Conservation (phyloP, 2,329 filamentous ascomycete genomes). For the Alternaria conjuncta region DNA sequence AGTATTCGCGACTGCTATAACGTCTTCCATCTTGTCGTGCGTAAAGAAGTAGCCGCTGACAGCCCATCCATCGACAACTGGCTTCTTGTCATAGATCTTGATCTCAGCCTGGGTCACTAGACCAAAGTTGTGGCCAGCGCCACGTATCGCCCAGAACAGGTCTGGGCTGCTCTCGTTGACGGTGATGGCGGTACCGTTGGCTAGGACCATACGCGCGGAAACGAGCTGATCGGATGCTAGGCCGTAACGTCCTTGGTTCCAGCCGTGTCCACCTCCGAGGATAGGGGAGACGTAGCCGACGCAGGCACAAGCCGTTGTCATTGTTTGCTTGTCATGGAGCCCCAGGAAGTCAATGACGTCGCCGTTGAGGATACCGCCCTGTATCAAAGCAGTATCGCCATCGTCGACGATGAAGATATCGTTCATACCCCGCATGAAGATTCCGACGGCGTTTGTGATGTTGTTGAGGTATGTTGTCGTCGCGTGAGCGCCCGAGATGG, state of each 20-base stretch:
- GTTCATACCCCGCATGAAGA: slow-evolving; percentile 39
- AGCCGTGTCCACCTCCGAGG: slow-evolving; percentile 65
- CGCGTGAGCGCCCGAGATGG: slow-evolving; percentile 47
- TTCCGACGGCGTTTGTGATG: slow-evolving; percentile 36
- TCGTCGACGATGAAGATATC: slow-evolving; percentile 27
- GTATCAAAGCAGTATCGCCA: slow-evolving; percentile 28
- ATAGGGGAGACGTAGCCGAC: slow-evolving; percentile 63
- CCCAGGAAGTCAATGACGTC: slow-evolving; percentile 36
- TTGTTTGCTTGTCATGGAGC: slow-evolving; percentile 33
- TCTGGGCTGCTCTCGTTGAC: slow-evolving; percentile 46
- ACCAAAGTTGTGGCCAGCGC: slow-evolving; percentile 46
- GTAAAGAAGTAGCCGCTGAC: slow-evolving; percentile 20
- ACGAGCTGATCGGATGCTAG: slow-evolving; percentile 34
- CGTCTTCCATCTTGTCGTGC: slow-evolving; percentile 23
- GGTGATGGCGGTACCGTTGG: slow-evolving; percentile 39
- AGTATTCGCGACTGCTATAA: slow-evolving; percentile 18
- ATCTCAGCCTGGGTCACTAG: slow-evolving; percentile 32
- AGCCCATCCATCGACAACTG: slow-evolving; percentile 16
- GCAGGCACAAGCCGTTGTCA: slow-evolving; percentile 30
- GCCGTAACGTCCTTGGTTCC: slow-evolving; percentile 57
- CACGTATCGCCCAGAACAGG: slow-evolving; percentile 49
- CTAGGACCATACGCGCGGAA: slow-evolving; percentile 47
- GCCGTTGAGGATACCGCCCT: slow-evolving; percentile 32
- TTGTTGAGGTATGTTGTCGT: slow-evolving; percentile 28
- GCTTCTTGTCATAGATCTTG: slow-evolving; percentile 22